Conservation (phyloP, 2,329 filamentous ascomycete genomes). For the Cordyceps tenuipes region DNA sequence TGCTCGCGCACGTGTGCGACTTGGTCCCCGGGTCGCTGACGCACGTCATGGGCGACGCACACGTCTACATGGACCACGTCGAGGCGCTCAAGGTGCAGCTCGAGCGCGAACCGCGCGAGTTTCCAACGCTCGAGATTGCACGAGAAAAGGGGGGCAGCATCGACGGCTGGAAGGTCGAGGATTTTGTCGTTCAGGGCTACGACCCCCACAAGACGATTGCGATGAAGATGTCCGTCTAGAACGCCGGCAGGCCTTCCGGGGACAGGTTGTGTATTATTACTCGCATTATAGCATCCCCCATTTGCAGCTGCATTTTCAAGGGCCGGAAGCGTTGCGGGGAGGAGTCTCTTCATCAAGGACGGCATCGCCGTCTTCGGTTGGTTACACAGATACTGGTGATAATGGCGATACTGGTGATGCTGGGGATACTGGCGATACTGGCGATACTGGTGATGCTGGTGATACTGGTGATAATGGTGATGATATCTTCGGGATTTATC, state of each 20-base stretch:
- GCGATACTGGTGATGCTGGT: too few relatives aligned
- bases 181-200: slow-evolving; percentile 83
- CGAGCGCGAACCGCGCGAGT: slow-evolving; percentile 67
- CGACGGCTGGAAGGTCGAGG: slow-evolving; percentile 82
- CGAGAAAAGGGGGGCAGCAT: slow-evolving; percentile 64
- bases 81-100: slow-evolving; percentile 79
- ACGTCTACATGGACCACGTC: slow-evolving; percentile 89
- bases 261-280: not conserved
- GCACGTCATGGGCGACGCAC: slow-evolving; percentile 97
- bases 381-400: too few relatives aligned
- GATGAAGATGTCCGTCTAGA: slow-evolving; percentile 96
- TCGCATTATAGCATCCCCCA: not conserved
- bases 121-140: slow-evolving; percentile 69
- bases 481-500: too few relatives aligned
- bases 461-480: too few relatives aligned
- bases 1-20: slow-evolving; percentile 82
- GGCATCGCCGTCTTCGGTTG: too few relatives aligned
- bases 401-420: too few relatives aligned
- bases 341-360: too few relatives aligned
- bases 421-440: too few relatives aligned
- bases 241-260: not conserved
- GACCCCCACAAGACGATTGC: slow-evolving; percentile 83
- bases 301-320: too few relatives aligned
- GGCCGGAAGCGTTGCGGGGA: too few relatives aligned
- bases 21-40: slow-evolving; percentile 79